A percentile compares a stretch with the other conserved stretches of the same genome.
Evolutionary conservation across 371 early-diverging fungal species (phyloP).

Genomic region (Mortierella sp.): DNA sequence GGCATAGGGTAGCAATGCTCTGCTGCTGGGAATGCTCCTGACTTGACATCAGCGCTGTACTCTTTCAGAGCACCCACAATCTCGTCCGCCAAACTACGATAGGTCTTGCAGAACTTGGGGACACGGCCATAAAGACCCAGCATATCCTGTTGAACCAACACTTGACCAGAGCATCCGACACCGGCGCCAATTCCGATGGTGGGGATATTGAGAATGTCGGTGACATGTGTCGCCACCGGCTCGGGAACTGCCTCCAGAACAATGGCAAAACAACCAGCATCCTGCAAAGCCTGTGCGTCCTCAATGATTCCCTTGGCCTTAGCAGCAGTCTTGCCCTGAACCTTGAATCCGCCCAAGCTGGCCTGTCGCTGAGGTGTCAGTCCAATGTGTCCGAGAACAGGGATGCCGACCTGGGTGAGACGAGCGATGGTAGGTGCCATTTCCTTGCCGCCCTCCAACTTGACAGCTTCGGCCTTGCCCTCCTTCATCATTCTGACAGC

Average conservation of each 20-base stretch:
- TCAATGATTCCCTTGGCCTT: slow-evolving; percentile 80
- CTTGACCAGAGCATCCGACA: slow-evolving; percentile 90
- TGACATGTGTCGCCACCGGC: slow-evolving; percentile 88
- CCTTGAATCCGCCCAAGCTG: slow-evolving; percentile 90
- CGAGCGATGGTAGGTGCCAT: slow-evolving; percentile 81
- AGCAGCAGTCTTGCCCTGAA: slow-evolving; percentile 91
- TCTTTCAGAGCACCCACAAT: slow-evolving; percentile 78
- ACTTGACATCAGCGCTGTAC: slow-evolving; percentile 85
- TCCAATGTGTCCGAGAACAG: slow-evolving; percentile 95
- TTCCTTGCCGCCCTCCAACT: slow-evolving; percentile 94
- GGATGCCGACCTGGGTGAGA: slow-evolving; percentile 88
- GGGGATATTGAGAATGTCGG: slow-evolving; percentile 81
- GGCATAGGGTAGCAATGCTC: slow-evolving; percentile 83
- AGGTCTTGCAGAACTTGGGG: slow-evolving; percentile 90
- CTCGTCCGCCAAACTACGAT: slow-evolving; percentile 80
- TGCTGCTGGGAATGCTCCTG: slow-evolving; percentile 82
- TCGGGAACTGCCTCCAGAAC: slow-evolving; percentile 96
- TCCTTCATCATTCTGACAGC: slow-evolving; percentile 89
- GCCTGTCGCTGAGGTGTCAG: slow-evolving; percentile 94
- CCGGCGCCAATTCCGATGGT: slow-evolving; percentile 99
- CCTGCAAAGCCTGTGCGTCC: slow-evolving; percentile 91
- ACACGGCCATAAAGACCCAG: slow-evolving; percentile 74
- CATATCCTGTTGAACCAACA: slow-evolving; percentile 92
- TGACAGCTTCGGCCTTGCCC: slow-evolving; percentile 94
- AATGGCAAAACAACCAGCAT: slow-evolving; percentile 92